A percentile compares a stretch with the other conserved stretches of the same genome.
These are phyloP conservation scores for Sporisorium exsertum DNA, from an alignment of 1,284 basidiomycete genomes.

Conservation along the genomic window DNA sequence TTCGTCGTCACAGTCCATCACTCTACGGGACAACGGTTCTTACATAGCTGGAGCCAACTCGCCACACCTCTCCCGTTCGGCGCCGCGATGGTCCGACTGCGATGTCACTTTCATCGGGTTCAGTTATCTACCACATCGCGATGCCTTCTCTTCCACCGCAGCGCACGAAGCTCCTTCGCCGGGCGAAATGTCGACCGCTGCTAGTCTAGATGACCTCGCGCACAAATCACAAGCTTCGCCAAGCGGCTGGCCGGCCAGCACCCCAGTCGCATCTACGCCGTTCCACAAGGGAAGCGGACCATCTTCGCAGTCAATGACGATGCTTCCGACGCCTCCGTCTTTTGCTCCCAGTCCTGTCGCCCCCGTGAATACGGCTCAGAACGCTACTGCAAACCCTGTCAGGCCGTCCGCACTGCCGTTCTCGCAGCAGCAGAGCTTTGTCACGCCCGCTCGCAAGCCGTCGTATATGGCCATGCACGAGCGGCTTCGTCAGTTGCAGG, in stretches of 20 bases:
- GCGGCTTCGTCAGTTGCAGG: conserved; percentile 44
- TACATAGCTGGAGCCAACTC: conserved; percentile 11
- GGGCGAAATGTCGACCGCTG: conserved; percentile 42
- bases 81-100: conserved; percentile 55
- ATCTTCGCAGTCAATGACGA: conserved; percentile 21
- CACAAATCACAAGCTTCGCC: conserved; percentile 10
- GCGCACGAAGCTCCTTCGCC: conserved; percentile 2
- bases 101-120: conserved; percentile 59
- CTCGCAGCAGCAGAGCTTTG: conserved; percentile 42
- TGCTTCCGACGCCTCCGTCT: conserved; percentile 48
- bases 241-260: conserved; percentile 23
- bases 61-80: conserved; percentile 18
- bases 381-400: conserved; percentile 1
- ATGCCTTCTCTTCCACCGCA: conserved; percentile 27
- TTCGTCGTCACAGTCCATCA: conserved; percentile 9
- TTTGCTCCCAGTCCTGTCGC: conserved; percentile 41
- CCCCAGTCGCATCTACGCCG: conserved; percentile 55
- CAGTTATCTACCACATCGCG: conserved; percentile 52
- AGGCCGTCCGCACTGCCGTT: conserved; percentile 10
- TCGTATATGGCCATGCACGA: conserved; percentile 49
- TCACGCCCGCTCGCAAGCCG: conserved; percentile 61
- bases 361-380: background rate
- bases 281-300: conserved; percentile 22
- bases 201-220: conserved; percentile 31
- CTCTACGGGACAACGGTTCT: conserved; percentile 15